Conservation (phyloP, 2,329 filamentous ascomycete species). For the Arthrinium phaeospermum region DNA sequence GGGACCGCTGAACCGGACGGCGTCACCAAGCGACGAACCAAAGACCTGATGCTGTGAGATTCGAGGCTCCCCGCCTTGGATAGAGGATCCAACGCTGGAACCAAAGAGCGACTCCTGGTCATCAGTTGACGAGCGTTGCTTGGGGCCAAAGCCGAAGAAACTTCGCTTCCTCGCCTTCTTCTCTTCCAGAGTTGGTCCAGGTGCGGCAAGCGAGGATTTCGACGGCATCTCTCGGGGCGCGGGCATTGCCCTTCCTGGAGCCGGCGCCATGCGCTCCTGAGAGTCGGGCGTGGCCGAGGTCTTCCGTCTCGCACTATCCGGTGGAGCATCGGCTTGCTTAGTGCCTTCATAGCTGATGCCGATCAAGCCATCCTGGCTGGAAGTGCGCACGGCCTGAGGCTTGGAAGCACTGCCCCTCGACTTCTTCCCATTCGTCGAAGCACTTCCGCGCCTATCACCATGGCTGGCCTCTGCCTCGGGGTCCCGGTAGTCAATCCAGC, state of each 20-base stretch:
- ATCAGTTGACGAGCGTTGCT: slow-evolving; percentile 63
- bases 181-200: slow-evolving; percentile 64
- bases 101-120: slow-evolving; percentile 62
- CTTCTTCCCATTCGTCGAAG: slow-evolving; percentile 47
- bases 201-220: slow-evolving; percentile 61
- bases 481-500: slow-evolving; percentile 82
- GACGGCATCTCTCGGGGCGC: slow-evolving; percentile 75
- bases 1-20: slow-evolving; percentile 80
- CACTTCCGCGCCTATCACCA: slow-evolving; percentile 47
- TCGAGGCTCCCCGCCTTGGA: slow-evolving; percentile 37
- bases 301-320: slow-evolving; percentile 47
- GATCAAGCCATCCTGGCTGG: slow-evolving; percentile 54
- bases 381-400: slow-evolving; percentile 43
- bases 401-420: slow-evolving; percentile 45
- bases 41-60: slow-evolving; percentile 72
- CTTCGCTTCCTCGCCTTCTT: slow-evolving; percentile 82
- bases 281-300: slow-evolving; percentile 37
- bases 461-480: slow-evolving; percentile 59
- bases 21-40: slow-evolving; percentile 83
- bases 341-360: slow-evolving; percentile 64
- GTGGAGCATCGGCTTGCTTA: slow-evolving; percentile 53
- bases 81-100: slow-evolving; percentile 51
- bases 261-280: slow-evolving; percentile 37
- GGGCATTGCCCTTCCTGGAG: slow-evolving; percentile 69
- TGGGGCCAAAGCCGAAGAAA: slow-evolving; percentile 73